Evolutionary conservation across 306 rosid species (phyloP).

Genomic region (Biancaea sappan): DNA sequence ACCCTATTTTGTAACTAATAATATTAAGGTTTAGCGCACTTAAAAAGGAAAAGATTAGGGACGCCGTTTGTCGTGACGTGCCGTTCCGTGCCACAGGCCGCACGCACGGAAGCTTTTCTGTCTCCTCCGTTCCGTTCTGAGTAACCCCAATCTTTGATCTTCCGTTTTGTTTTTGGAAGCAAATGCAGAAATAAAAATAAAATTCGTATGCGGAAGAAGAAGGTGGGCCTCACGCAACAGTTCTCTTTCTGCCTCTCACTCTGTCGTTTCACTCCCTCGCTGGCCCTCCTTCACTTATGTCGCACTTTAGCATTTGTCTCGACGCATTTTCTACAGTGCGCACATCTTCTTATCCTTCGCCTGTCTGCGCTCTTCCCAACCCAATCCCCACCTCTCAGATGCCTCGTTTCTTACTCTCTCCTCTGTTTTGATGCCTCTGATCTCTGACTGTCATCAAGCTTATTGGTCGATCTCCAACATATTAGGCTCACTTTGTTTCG

Average conservation of each 20-base stretch:
- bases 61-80: not conserved
- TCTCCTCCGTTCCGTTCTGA: slow-evolving; percentile 25
- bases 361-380: not conserved
- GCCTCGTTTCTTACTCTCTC: not conserved
- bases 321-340: slow-evolving; percentile 37
- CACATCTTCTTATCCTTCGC: slow-evolving; percentile 43
- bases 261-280: slow-evolving; percentile 48
- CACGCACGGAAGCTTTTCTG: slow-evolving; percentile 34
- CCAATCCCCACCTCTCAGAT: not conserved
- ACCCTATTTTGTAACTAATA: too few relatives aligned
- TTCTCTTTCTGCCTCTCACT: slow-evolving; percentile 56
- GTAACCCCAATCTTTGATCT: not conserved
- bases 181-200: not conserved
- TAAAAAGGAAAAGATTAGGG: too few relatives aligned
- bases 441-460: slow-evolving; percentile 10
- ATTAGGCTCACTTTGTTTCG: not conserved
- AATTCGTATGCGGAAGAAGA: slow-evolving; percentile 1
- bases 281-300: slow-evolving; percentile 24
- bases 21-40: too few relatives aligned
- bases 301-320: slow-evolving; percentile 42
- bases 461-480: slow-evolving; percentile 16
- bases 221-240: slow-evolving; percentile 52
- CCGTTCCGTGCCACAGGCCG: not conserved
- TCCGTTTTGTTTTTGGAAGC: not conserved
- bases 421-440: slow-evolving; percentile 10